Evolutionary conservation across 2,329 filamentous ascomycete genomes (phyloP), one percentile per base, ranked within the genome.

Genomic region (Parascedosporium putredinis): DNA sequence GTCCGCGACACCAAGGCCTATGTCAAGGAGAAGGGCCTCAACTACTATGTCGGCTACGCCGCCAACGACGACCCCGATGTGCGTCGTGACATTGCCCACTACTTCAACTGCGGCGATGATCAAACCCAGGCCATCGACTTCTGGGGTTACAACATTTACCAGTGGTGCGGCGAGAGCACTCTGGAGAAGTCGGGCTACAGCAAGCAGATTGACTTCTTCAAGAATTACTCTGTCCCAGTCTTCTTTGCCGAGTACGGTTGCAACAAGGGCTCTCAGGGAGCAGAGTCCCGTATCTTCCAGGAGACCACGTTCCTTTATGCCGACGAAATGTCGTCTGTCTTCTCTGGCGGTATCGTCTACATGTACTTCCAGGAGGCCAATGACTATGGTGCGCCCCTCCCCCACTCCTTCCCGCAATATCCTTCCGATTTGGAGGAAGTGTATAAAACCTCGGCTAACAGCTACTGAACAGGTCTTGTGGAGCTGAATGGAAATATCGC

Each of bases 111-210:
- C 64, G 87, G 90, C 53, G 51, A 60, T 3, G 67, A 79, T 53
- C 64, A 73, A 29, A 70, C 73, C 7, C 68, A 54, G 70, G 62
- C 85, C 53, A 95, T 97, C 57, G 93, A 98, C 70, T 97, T 94
- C 76, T 98, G 90, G 87, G 93, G 93, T 52, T 97, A 97, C 84
- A 98, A 98, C 77, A 95, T 97, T 72, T 98, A 98, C 78, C 95
- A 90, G 49, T 98, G 93, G 93, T 98, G 93, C 66, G 93, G 91
- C 58, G 67, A 90, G 58, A 95, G 87, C 62, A 80, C 74, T 60
- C 93, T 85, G 72, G 62, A 74, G 31, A 63, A 75, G 52, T 96
- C 93, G 3, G 88, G 88, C 50, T 98, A 90, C 70, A 75, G 84
- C 56, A 76, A 81, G 51, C 86, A 91, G 65, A 89, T 89, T 58